Evolutionary conservation across 2,329 filamentous ascomycete genomes (phyloP).

Genomic region (Colletotrichum sp.): DNA sequence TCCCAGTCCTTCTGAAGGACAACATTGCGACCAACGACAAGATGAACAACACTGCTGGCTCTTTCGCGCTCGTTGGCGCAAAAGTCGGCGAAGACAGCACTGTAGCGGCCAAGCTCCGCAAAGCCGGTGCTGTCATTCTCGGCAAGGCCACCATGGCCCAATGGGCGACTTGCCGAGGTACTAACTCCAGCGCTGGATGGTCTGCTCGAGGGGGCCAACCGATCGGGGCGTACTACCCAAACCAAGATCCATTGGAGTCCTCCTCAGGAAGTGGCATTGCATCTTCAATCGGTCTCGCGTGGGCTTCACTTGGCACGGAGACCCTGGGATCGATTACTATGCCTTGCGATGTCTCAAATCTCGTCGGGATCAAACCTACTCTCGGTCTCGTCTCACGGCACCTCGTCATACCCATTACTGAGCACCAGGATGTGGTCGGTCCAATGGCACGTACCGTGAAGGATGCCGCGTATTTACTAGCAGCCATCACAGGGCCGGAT

Average conservation of each 20-base stretch:
- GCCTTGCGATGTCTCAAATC: slow-evolving; percentile 57
- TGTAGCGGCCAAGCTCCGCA: slow-evolving; percentile 62
- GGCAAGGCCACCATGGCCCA: slow-evolving; percentile 70
- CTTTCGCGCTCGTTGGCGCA: slow-evolving; percentile 64
- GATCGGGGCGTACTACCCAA: slow-evolving; percentile 62
- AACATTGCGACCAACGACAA: slow-evolving; percentile 67
- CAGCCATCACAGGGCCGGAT: slow-evolving; percentile 67
- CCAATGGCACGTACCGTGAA: slow-evolving; percentile 67
- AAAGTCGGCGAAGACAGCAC: slow-evolving; percentile 61
- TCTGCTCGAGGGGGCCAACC: slow-evolving; percentile 67
- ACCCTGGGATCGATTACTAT: slow-evolving; percentile 68
- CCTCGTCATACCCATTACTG: slow-evolving; percentile 68
- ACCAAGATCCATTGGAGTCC: slow-evolving; percentile 66
- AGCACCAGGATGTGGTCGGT: slow-evolving; percentile 70
- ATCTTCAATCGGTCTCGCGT: slow-evolving; percentile 57
- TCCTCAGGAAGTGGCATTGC: slow-evolving; percentile 67
- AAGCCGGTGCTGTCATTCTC: slow-evolving; percentile 66
- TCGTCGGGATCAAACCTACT: slow-evolving; percentile 73
- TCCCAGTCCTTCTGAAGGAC: slow-evolving; percentile 70
- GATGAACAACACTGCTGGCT: slow-evolving; percentile 69
- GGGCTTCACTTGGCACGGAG: slow-evolving; percentile 48
- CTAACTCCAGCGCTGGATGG: slow-evolving; percentile 66
- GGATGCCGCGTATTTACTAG: slow-evolving; percentile 67
- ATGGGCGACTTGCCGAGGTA: slow-evolving; percentile 67
- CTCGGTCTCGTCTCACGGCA: slow-evolving; percentile 67